phyloP scores from a whole-genome alignment of 352 stramenopile species.

The Peronosclerospora sorghi region DNA sequence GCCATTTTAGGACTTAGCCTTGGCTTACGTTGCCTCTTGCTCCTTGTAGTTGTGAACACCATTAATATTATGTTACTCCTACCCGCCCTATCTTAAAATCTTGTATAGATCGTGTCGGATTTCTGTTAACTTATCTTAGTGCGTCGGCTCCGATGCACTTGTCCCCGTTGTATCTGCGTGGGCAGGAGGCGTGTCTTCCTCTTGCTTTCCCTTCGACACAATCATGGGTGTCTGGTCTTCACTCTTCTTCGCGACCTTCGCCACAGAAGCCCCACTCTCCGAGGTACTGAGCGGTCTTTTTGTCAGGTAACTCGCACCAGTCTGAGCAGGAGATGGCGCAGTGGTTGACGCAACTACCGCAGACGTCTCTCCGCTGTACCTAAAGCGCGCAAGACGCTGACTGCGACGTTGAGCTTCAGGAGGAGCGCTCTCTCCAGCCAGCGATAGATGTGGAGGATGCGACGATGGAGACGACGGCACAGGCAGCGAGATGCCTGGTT shows the following conservation, averaged over 20 bases:
- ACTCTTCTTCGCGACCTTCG: conserved; percentile 33
- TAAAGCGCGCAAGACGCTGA: conserved; percentile 41
- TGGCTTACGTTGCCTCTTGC: too few species aligned
- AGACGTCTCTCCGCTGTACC: conserved; percentile 7
- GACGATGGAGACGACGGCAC: conserved; percentile 45
- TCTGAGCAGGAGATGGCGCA: background rate
- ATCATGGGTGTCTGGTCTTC: conserved; percentile 22
- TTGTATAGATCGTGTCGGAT: too few species aligned
- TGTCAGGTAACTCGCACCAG: conserved; percentile 11
- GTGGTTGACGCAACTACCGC: background rate
- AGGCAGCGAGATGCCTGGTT: conserved; percentile 58
- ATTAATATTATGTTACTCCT: too few species aligned
- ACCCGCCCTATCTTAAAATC: too few species aligned
- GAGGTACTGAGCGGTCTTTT: conserved; percentile 31
- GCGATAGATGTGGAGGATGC: conserved; percentile 12
- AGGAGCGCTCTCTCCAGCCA: conserved; percentile 12
- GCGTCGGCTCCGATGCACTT: too few species aligned
- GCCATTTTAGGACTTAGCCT: too few species aligned
- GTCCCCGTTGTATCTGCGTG: too few species aligned
- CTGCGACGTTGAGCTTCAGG: conserved; percentile 32
- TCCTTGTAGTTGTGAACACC: too few species aligned
- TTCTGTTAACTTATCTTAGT: too few species aligned
- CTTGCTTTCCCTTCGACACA: conserved; percentile 20
- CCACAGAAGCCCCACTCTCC: conserved; percentile 16
- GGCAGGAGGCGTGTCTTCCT: conserved; percentile 8